Evolutionary conservation across 371 early-diverging fungal genomes (phyloP).

Genomic region (Mortierella sp.): DNA sequence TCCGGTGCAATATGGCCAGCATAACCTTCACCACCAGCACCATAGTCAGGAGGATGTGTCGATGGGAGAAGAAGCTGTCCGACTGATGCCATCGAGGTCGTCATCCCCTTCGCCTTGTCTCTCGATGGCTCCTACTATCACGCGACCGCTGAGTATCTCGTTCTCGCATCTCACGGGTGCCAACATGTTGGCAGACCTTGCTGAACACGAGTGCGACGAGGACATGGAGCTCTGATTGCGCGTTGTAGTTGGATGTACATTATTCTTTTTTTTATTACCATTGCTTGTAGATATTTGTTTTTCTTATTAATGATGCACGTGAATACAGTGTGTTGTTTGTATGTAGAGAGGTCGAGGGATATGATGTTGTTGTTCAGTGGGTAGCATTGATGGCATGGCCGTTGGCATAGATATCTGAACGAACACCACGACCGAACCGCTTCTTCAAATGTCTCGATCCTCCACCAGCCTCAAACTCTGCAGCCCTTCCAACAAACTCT

Average conservation of each 20-base stretch:
- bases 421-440: conserved; percentile 35
- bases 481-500: conserved; percentile 35
- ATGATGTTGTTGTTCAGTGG: background rate
- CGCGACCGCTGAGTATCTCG: conserved; percentile 45
- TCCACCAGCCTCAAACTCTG: conserved; percentile 32
- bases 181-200: conserved; percentile 40
- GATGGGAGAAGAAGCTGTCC: conserved; percentile 38
- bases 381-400: background rate
- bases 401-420: conserved; percentile 27
- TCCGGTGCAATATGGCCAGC: conserved; percentile 25
- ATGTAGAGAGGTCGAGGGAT: background rate
- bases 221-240: conserved; percentile 47
- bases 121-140: conserved; percentile 42
- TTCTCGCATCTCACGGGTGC: conserved; percentile 43
- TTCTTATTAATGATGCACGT: conserved; percentile 1
- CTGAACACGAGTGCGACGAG: conserved; percentile 53
- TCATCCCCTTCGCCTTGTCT: conserved; percentile 49
- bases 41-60: conserved; percentile 36
- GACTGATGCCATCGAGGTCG: conserved; percentile 35
- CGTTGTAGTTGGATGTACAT: background rate
- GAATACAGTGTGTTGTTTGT: background rate
- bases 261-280: background rate
- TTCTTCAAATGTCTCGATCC: conserved; percentile 23
- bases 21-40: conserved; percentile 23
- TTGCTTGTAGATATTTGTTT: conserved; percentile 2